Evolutionary conservation across 129 eudicot genomes (phyloP).

Genomic region (Smallanthus sonchifolius): DNA sequence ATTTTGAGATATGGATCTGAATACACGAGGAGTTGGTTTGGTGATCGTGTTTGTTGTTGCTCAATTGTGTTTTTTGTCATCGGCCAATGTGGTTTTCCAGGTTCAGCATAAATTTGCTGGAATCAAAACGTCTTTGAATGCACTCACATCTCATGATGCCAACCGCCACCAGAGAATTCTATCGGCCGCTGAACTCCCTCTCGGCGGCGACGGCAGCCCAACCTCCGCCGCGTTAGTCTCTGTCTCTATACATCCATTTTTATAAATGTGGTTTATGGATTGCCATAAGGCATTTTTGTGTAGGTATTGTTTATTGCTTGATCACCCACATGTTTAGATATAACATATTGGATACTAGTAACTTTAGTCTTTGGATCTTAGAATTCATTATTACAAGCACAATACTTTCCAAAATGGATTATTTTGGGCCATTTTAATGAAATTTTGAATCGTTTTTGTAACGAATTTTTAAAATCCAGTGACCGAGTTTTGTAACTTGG

Average conservation of each 20-base stretch:
- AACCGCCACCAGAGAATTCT: constrained; percentile 63
- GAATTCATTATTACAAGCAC: neutral
- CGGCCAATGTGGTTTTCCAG: constrained; percentile 56
- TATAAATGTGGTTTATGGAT: constrained; percentile 6
- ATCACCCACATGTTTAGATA: neutral
- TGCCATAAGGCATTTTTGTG: neutral
- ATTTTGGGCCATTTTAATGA: neutral
- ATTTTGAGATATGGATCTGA: constrained; percentile 35
- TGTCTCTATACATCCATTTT: neutral
- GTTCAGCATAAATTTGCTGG: constrained; percentile 62
- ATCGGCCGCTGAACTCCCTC: constrained; percentile 45
- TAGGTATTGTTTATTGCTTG: neutral
- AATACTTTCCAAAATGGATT: neutral
- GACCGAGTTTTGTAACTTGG: neutral
- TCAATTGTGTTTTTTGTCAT: constrained; percentile 20
- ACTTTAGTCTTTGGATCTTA: neutral
- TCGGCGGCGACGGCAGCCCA: constrained; percentile 78
- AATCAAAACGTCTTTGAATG: constrained; percentile 26
- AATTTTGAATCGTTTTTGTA: neutral
- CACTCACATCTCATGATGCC: constrained; percentile 46
- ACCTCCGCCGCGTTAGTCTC: constrained; percentile 61
- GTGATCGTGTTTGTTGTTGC: constrained; percentile 23
- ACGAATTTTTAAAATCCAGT: neutral
- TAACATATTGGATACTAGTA: neutral
- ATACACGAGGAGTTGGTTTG: constrained; percentile 15